Base-by-base conservation (phyloP, 2,329 filamentous ascomycete species). In the Rhynchosporium secalis region DNA sequence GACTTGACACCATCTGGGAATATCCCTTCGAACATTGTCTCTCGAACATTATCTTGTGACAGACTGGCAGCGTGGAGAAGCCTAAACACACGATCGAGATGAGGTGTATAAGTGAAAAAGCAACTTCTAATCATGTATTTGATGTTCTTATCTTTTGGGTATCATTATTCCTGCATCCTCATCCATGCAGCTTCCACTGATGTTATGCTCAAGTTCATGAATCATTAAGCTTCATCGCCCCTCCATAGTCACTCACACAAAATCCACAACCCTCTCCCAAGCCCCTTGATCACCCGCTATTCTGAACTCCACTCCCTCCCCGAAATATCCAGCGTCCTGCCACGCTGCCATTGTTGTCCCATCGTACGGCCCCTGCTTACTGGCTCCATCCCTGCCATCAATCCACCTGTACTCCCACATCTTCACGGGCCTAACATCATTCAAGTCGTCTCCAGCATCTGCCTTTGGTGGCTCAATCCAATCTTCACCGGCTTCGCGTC, bases 401-500 rank as follows among this genome's bases (percentile, higher is more conserved):
- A 86, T 88, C 95, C 95, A 99, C 62, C 91, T 84, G 75, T 92
- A 99, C 76, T 98, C 91, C 93, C 94, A 99, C 80, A 85, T 83
- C 41, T 77, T 77, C 1, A 70, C 63, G 10, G 72, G 67, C 41
- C 60, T 60, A 5, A 33, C 40, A 1, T 63, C 65, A 46, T 43
- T 59, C 70, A 40, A 20, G 20, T 20, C 20, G 20, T 20, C 20
- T 20, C 20, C 20, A 20, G 20, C 71, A 72, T 74, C 71, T 46
- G 71, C 72, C 46, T 72, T 65, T n/a, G 77, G 56, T 7, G 80
- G 78, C 47, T 86, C 84, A 58, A 83, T 78, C 95, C 95, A 99
- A 8, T 89, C 85, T 70, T 96, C 92, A 40, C 93, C 93, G 0
- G 92, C 92, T 75, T 97, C 93, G 56, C 87, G 86, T 66, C 84